phyloP scores from a whole-genome alignment of 768 basidiomycete species.

The Auricularia sp. region DNA sequence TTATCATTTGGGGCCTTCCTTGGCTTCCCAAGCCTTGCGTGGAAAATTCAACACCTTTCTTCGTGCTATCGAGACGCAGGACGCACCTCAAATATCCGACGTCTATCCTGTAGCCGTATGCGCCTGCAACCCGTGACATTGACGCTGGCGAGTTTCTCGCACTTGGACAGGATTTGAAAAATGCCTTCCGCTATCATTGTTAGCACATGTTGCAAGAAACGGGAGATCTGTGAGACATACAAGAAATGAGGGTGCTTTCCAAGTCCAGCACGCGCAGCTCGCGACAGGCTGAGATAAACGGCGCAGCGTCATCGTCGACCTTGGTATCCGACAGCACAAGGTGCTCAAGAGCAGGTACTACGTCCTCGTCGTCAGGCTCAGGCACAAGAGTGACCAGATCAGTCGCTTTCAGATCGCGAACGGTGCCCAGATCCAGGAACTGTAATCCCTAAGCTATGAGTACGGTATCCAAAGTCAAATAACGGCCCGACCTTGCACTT shows the following conservation, averaged over 20 bases:
- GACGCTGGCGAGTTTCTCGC: constrained; percentile 40
- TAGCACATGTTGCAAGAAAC: neutral
- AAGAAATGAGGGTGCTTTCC: constrained; percentile 49
- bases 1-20: no score
- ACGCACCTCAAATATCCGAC: constrained; percentile 57
- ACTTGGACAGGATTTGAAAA: constrained; percentile 48
- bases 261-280: constrained; percentile 40
- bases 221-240: constrained; percentile 26
- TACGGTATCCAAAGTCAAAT: constrained; percentile 9
- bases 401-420: constrained; percentile 39
- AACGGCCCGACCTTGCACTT: constrained; percentile 38
- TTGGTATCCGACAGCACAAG: constrained; percentile 51
- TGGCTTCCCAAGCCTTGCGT: no score
- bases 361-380: constrained; percentile 17
- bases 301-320: constrained; percentile 47
- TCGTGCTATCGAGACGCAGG: no score
- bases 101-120: constrained; percentile 45
- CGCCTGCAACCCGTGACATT: constrained; percentile 63
- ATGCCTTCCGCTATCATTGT: constrained; percentile 38
- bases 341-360: constrained; percentile 29
- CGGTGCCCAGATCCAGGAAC: constrained; percentile 50
- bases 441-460: constrained; percentile 18
- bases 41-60: no score
- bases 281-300: constrained; percentile 43
- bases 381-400: constrained; percentile 44